Percentiles rank a stretch among this genome's conserved stretches.
phyloP scores from a whole-genome alignment of 2,329 filamentous ascomycete species.

The Trichoderma harzianum region DNA sequence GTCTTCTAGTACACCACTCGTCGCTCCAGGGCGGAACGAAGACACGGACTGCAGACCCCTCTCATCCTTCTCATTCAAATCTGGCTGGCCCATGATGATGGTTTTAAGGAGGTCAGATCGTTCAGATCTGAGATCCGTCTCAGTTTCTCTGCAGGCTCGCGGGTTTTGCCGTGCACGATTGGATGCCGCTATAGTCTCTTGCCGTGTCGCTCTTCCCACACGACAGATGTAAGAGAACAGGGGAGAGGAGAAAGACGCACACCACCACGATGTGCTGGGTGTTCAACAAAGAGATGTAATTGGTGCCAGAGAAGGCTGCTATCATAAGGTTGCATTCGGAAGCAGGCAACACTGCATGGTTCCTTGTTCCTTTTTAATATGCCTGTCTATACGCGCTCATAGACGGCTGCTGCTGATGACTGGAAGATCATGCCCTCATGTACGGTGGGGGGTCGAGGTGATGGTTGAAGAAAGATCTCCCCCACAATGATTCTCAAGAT shows the following conservation, averaged over 20 bases:
- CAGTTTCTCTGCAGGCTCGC: neutral
- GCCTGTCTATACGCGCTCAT: neutral
- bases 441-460: slow-evolving; percentile 3
- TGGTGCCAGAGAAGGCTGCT: neutral
- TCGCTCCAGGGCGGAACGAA: slow-evolving; percentile 3
- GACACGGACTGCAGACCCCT: slow-evolving; percentile 8
- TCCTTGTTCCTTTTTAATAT: neutral
- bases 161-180: neutral
- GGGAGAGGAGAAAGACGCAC: neutral
- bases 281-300: neutral
- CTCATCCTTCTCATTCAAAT: slow-evolving; percentile 10
- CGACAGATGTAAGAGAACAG: neutral
- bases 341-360: neutral
- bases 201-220: neutral
- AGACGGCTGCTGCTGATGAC: neutral
- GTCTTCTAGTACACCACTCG: neutral
- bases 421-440: neutral
- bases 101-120: neutral
- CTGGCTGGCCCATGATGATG: neutral
- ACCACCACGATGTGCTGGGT: neutral
- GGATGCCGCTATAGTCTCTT: neutral
- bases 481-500: neutral
- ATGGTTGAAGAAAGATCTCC: neutral
- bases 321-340: slow-evolving; percentile 8
- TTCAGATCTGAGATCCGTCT: neutral